Base-by-base conservation (phyloP, 1,284 basidiomycete species). In the Puccinia novopanici region DNA sequence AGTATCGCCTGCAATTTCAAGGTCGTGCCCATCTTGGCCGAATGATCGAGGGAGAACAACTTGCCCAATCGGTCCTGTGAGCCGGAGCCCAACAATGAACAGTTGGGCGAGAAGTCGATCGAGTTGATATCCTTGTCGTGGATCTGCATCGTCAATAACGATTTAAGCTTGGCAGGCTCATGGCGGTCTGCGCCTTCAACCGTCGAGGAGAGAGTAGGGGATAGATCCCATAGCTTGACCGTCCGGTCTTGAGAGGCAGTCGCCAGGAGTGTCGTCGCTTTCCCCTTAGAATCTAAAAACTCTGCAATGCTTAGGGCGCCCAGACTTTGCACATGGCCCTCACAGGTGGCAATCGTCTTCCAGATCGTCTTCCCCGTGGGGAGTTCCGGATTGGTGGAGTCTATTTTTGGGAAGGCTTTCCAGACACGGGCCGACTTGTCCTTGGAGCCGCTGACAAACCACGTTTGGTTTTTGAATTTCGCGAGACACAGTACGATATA, bases 71-170 rank as follows among this genome's bases (percentile, higher is more conserved):
- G 92, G 86, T 99, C 97, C 86, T 99, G 97, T 22, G 95, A 98
- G 24, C 94, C 97, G 0, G 95, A 96, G 24, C 91, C 95, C 61
- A 99, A 89, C 82, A 96, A 87, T 79, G 89, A 89, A 86, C 98
- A 93, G 85, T 98, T 95, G 2, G 95, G 95, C 19, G 96, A 89
- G 34, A 99, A 88, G 86, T 98, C 97, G 57, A 99, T 89, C 68
- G 95, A 91, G 87, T 99, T 99, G 87, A 99, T 98, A 87, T 99
- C 97, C 87, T 98, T 99, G 80, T 99, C 97, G 86, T 99, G 96
- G 17, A 95, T 93, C 84, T 92, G 92, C 76, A 92, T 90, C 3
- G 97, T 99, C n/a, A 90, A 89, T 34, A 99, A 88, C 82, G 93
- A 94, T 83, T 90, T 91, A 83, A 91, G 91, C 82, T 89, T 90